Conservation (phyloP, 129 eudicot species). For the Pseudognaphalium luteoalbum region DNA sequence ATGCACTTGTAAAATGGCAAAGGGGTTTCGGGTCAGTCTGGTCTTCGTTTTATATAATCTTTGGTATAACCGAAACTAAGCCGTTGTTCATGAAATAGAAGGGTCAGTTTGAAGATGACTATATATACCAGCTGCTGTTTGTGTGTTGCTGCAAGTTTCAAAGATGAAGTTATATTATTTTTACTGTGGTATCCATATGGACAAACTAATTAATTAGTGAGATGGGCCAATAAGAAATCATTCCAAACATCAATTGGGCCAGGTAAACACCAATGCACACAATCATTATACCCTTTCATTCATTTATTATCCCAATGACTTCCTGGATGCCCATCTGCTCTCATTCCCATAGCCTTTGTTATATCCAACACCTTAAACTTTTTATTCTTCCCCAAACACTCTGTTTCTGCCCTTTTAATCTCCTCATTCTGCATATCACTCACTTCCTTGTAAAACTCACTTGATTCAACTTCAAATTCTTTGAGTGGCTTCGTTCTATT, state of each 20-base stretch:
- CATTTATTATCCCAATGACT: slow-evolving; percentile 58
- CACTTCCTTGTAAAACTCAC: slow-evolving; percentile 39
- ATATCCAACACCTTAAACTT: slow-evolving; percentile 58
- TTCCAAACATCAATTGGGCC: slow-evolving; percentile 78
- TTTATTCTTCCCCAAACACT: slow-evolving; percentile 26
- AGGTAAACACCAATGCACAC: slow-evolving; percentile 87
- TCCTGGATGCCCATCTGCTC: slow-evolving; percentile 94
- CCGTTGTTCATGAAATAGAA: too few relatives aligned
- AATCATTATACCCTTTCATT: slow-evolving; percentile 44
- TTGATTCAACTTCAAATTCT: slow-evolving; percentile 11
- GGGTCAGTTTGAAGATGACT: too few relatives aligned
- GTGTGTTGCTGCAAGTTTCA: too few relatives aligned
- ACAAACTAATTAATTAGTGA: neutral
- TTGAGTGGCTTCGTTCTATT: slow-evolving; percentile 55
- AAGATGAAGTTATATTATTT: too few relatives aligned
- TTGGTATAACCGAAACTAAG: too few relatives aligned
- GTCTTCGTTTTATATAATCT: too few relatives aligned
- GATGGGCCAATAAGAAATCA: slow-evolving; percentile 35
- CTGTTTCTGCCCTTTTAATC: slow-evolving; percentile 35
- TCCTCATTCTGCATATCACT: slow-evolving; percentile 42
- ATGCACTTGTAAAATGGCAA: too few relatives aligned
- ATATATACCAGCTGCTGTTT: too few relatives aligned
- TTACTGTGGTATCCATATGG: too few relatives aligned
- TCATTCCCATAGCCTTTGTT: slow-evolving; percentile 56
- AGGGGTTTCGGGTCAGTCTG: too few relatives aligned